Evolutionary conservation across 2,329 filamentous ascomycete species (phyloP).

Genomic region (Fusarium oxysporum): DNA sequence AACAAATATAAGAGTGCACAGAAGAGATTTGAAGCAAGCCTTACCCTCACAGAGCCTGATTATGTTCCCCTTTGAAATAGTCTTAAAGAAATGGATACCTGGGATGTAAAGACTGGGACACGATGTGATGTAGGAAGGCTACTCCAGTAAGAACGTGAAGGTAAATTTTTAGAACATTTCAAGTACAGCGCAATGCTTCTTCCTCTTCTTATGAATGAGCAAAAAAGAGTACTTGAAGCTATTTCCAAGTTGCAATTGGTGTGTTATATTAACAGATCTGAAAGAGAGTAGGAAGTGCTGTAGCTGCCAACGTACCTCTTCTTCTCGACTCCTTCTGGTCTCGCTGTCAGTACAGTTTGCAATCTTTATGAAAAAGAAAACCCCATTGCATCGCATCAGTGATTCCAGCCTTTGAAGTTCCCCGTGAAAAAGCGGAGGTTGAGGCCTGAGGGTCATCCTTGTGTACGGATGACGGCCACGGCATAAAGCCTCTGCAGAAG

Average conservation of each 20-base stretch:
- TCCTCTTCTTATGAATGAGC: no score
- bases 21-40: not conserved
- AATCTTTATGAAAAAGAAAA: not conserved
- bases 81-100: not conserved
- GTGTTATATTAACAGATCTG: no score
- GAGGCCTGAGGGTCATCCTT: not conserved
- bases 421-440: not conserved
- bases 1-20: not conserved
- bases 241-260: no score
- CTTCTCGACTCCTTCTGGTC: not conserved
- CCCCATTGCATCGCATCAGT: rapidly evolving
- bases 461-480: not conserved
- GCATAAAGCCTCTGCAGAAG: not conserved
- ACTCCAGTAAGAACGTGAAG: not conserved
- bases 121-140: not conserved
- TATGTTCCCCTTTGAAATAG: not conserved
- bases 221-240: not conserved
- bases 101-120: not conserved
- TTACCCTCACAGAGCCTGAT: not conserved
- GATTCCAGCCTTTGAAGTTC: not conserved
- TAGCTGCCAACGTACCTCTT: no score
- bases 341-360: not conserved
- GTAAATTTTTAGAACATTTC: not conserved
- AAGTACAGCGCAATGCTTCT: not conserved
- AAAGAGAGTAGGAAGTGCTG: no score